Conservation (phyloP, 257 asterid species). For the Cinchona pubescens region DNA sequence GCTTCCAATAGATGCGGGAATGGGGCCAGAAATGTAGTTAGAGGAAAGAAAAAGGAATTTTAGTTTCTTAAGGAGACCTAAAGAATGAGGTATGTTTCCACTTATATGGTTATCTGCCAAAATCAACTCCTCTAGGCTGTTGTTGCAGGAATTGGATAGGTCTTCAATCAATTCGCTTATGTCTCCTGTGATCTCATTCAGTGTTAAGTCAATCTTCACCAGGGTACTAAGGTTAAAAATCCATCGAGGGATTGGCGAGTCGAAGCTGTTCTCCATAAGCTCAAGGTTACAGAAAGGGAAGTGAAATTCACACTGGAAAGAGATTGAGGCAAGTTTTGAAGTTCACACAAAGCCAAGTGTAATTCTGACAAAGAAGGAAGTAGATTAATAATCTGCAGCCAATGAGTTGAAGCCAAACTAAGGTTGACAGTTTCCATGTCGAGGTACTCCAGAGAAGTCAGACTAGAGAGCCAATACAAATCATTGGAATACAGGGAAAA, state of each 20-base stretch:
- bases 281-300: slow-evolving; percentile 13
- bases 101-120: slow-evolving; percentile 5
- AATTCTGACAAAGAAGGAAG: slow-evolving; percentile 15
- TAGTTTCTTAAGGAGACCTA: slow-evolving; percentile 11
- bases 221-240: slow-evolving; percentile 18
- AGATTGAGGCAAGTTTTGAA: neutral
- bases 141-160: slow-evolving; percentile 1
- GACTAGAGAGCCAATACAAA: too few species aligned
- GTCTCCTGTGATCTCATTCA: slow-evolving; percentile 3
- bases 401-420: slow-evolving; percentile 6
- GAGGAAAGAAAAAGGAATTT: neutral
- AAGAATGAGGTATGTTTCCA: slow-evolving; percentile 12
- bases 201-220: slow-evolving; percentile 11
- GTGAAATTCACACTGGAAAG: slow-evolving; percentile 13
- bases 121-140: slow-evolving; percentile 9
- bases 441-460: too few species aligned
- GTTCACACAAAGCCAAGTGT: slow-evolving; percentile 9
- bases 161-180: neutral
- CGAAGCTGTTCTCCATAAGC: slow-evolving; percentile 16
- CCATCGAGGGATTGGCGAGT: slow-evolving; percentile 22
- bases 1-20: slow-evolving; percentile 19
- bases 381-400: slow-evolving; percentile 9
- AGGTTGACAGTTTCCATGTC: slow-evolving; percentile 5
- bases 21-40: slow-evolving; percentile 3
- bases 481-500: neutral